These are phyloP conservation scores for Usnea hakonensis DNA, from an alignment of 495 filamentous ascomycete genomes.

Conservation along the genomic window DNA sequence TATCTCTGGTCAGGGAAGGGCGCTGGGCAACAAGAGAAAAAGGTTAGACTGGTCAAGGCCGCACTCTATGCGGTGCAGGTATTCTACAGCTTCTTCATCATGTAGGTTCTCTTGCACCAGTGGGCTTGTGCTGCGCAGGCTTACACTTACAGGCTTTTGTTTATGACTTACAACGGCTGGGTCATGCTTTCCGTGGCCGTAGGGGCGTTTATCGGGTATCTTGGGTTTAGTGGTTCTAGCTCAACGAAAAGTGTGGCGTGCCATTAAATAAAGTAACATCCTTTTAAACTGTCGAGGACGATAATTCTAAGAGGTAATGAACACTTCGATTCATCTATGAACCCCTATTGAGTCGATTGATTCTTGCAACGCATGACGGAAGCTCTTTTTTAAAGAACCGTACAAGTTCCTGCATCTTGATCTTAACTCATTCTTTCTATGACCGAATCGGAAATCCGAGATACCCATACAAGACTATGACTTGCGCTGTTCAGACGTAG, in stretches of 20 bases:
- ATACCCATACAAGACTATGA: no score
- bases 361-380: no score
- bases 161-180: conserved; percentile 99
- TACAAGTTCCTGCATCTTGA: no score
- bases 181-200: conserved; percentile 89
- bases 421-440: no score
- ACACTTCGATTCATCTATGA: no score
- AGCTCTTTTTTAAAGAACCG: no score
- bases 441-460: no score
- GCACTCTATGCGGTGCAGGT: conserved; percentile 86
- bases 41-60: conserved; percentile 68
- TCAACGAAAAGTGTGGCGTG: conserved; percentile 81
- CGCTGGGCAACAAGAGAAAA: conserved; percentile 40
- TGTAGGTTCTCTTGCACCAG: conserved; percentile 54
- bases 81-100: conserved; percentile 99
- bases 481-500: no score
- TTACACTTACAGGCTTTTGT: conserved; percentile 64
- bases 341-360: no score
- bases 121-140: conserved; percentile 1
- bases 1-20: conserved; percentile 59
- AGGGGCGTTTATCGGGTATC: conserved; percentile 82
- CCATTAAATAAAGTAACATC: conserved; percentile 46
- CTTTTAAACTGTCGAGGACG: background rate
- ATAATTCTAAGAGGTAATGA: background rate
- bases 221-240: conserved; percentile 66